Evolutionary conservation across 176 grass and related monocot species (phyloP), one percentile per base, ranked within the genome.

Genomic region (Chrysopogon serrulatus): DNA sequence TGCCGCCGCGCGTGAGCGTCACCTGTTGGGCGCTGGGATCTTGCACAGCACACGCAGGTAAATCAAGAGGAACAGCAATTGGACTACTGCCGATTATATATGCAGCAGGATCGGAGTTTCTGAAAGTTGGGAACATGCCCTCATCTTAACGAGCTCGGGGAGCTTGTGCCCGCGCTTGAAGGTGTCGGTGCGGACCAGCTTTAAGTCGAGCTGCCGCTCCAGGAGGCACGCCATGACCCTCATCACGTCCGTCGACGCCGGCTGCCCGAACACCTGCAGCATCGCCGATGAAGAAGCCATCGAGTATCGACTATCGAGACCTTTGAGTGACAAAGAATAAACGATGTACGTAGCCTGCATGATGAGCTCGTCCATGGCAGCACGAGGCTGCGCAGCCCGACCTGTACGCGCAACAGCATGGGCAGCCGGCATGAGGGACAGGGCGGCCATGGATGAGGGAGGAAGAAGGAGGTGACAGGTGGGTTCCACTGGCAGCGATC

Each of bases 181-280:
- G n/a, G 73, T 27, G 72, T 93, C 91, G 21, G 63, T 76, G 44
- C 91, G 88, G 71, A 93, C 68, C 10, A 93, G 82, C 78, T 93
- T 32, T 78, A 93, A 93, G 2, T 85, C 72, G 5, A 90, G 78
- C 47, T 93, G 79, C 24, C 90, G 87, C 80, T 93, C 91, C 19
- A 93, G 83, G 59, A 93, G 88, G 78, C 91, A 93, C 40, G 85
- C 74, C 71, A 93, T 74, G 39, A 93, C 91, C 77, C 91, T 83
- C 41, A 85, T 71, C 31, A 88, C 88, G 14, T 88, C 88, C 6
- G 91, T 88, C 23, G 85, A 74, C 65, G 85, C 78, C 39, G 91
- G 91, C 68, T 88, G 88, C 4, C 91, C 91, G 14, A 90, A 88
- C 75, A 88, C 78, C 82, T 90, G 84, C 74, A 95, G 12, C 31